Evolutionary conservation across 2,329 filamentous ascomycete species (phyloP), one percentile per base, ranked within the genome.

Genomic region (Lachnellula cervina): DNA sequence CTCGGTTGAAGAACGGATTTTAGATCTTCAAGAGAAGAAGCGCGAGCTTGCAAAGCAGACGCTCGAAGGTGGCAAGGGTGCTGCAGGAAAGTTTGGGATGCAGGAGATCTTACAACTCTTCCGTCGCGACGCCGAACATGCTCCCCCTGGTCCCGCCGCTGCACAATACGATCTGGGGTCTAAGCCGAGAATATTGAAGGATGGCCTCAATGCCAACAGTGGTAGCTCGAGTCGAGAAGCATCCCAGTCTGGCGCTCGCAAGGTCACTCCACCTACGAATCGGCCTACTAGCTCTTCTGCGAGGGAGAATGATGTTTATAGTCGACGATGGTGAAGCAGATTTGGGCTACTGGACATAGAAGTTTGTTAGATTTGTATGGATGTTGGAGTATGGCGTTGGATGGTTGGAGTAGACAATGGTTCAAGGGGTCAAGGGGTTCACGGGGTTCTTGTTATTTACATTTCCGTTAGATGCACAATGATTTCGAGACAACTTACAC

Each of bases 21-120:
- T 97, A n/a, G 90, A 89, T 59, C 81, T 99, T 21, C 94, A 99
- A 73, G 88, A 96, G 61, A 90, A 91, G 73, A 99, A 99, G 76
- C 84, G 94, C 11, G 84, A 90, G 65, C 81, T 99, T 13, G 93
- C 94, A n/a, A 87, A 90, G 67, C 86, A 92, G 59, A 90, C 94
- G 13, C 94, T 99, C 56, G 94, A 97, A 72, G 86, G 84, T 62
- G 82, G 84, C 69, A 88, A 83, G 68, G 89, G 87, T 58, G 82
- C 76, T 54, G 81, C 85, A 16, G 83, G 89, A 69, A 97, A 97
- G 75, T 78, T 99, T 49, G 90, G 87, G 48, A 86, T 97, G 82
- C 87, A 91, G 69, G 94, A 99, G 73, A 95, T 99, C 71, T 80
- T 99, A 71, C 86, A 89, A 49, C 80, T 99, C 55, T 99, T 99